Conservation (phyloP, 2,329 filamentous ascomycete species). For the Cercospora brassicicola region DNA sequence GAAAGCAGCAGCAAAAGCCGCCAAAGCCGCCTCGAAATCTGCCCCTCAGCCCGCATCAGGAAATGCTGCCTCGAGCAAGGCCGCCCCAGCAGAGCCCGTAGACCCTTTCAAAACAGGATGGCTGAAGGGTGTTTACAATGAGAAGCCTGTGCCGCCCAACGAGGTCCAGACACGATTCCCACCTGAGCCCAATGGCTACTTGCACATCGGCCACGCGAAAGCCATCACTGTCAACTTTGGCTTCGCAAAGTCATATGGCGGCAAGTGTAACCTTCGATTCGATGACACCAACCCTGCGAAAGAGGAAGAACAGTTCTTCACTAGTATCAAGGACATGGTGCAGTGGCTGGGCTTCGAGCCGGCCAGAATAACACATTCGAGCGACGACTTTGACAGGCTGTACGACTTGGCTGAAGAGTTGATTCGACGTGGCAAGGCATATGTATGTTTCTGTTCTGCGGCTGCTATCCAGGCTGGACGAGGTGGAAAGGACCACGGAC, state of each 20-base stretch:
- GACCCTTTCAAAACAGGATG: slow-evolving; percentile 53
- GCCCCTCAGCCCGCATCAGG: slow-evolving; percentile 27
- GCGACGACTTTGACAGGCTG: slow-evolving; percentile 83
- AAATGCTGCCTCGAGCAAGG: slow-evolving; percentile 21
- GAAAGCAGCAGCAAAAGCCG: slow-evolving; percentile 51
- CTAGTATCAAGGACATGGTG: slow-evolving; percentile 84
- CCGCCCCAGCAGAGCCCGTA: slow-evolving; percentile 43
- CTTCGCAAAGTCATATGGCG: slow-evolving; percentile 81
- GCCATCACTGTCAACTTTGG: slow-evolving; percentile 96
- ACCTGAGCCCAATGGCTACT: slow-evolving; percentile 78
- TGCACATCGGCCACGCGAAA: slow-evolving; percentile 93
- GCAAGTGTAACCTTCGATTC: slow-evolving; percentile 74
- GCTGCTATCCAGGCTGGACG: slow-evolving; percentile 83
- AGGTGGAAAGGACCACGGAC: slow-evolving; percentile 68
- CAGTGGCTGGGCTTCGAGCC: slow-evolving; percentile 84
- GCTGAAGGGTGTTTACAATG: slow-evolving; percentile 52
- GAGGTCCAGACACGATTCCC: slow-evolving; percentile 53
- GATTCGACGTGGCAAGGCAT: slow-evolving; percentile 66
- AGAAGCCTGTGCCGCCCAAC: slow-evolving; percentile 45
- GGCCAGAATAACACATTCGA: slow-evolving; percentile 77
- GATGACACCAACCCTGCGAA: slow-evolving; percentile 96
- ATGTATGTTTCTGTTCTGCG: slow-evolving; percentile 83
- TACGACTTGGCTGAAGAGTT: slow-evolving; percentile 88
- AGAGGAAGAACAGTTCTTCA: slow-evolving; percentile 87
- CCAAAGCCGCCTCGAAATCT: slow-evolving; percentile 45